These are phyloP conservation scores for Balansia obtecta DNA, from an alignment of 2,329 filamentous ascomycete genomes.

Conservation along the genomic window DNA sequence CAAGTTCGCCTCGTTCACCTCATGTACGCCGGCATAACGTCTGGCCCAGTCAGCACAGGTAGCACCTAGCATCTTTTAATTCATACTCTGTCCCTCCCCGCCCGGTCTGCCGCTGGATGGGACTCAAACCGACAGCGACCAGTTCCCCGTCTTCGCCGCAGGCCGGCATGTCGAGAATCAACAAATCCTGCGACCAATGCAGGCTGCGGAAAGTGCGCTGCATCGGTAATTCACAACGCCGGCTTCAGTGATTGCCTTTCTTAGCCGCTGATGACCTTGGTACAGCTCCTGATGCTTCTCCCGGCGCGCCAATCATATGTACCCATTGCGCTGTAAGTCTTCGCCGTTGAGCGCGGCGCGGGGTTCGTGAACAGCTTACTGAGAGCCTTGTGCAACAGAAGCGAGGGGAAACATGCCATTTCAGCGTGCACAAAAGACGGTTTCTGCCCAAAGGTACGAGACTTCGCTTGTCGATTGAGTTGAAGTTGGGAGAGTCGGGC, in stretches of 20 bases:
- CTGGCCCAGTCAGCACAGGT: no score
- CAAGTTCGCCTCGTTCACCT: no score
- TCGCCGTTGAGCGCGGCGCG: background rate
- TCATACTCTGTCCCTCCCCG: background rate
- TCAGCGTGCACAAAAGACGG: slow-evolving; percentile 1
- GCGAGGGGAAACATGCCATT: slow-evolving; percentile 3
- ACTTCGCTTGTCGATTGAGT: background rate
- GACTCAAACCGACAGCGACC: background rate
- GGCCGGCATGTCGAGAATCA: slow-evolving; percentile 3
- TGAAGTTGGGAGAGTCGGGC: background rate
- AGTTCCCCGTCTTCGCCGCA: background rate
- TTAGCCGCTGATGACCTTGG: background rate
- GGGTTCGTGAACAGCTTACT: background rate
- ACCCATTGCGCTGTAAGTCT: slow-evolving; percentile 3
- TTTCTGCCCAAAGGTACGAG: slow-evolving; percentile 3
- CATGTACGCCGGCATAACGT: no score
- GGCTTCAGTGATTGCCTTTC: background rate
- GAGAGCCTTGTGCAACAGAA: background rate
- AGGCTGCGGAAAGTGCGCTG: slow-evolving; percentile 13
- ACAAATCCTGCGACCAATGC: slow-evolving; percentile 13
- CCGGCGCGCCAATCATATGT: background rate
- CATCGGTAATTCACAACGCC: slow-evolving; percentile 6
- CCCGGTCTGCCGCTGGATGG: background rate
- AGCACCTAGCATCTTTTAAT: no score
- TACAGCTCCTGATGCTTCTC: slow-evolving; percentile 1